A percentile compares a stretch with the other conserved stretches of the same genome.
Conservation (phyloP, 805 yeast species). For the Metschnikowia peoriensis region DNA sequence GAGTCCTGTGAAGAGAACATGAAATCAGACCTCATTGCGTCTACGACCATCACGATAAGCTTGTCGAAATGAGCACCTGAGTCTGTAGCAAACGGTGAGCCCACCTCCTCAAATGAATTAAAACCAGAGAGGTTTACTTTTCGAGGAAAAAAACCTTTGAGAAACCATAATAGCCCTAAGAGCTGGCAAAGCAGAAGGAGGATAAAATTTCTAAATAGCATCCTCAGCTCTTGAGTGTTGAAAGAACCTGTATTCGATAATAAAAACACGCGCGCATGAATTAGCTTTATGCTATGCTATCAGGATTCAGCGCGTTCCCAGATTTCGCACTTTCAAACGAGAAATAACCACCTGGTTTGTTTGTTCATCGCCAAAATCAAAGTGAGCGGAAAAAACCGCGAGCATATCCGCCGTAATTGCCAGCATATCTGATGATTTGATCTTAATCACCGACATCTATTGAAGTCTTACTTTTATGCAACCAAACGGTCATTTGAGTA, state of each 20-base stretch:
- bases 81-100: constrained; percentile 14
- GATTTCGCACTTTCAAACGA: background rate
- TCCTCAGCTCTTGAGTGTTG: background rate
- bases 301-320: no score
- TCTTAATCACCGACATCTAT: no score
- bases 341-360: background rate
- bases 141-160: constrained; percentile 89
- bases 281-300: no score
- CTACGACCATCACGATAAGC: constrained; percentile 81
- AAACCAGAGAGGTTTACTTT: constrained; percentile 70
- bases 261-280: background rate
- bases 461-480: no score
- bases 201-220: background rate
- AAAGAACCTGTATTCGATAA: background rate
- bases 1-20: constrained; percentile 61
- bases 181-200: constrained; percentile 21
- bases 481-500: no score
- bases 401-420: no score
- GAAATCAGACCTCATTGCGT: constrained; percentile 90
- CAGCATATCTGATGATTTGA: no score
- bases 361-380: no score
- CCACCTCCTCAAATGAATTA: constrained; percentile 29
- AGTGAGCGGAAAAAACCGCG: no score
- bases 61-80: constrained; percentile 54
- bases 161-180: constrained; percentile 58